Evolutionary conservation across 1,284 basidiomycete genomes (phyloP).

Genomic region (Sphagnurus paluster): DNA sequence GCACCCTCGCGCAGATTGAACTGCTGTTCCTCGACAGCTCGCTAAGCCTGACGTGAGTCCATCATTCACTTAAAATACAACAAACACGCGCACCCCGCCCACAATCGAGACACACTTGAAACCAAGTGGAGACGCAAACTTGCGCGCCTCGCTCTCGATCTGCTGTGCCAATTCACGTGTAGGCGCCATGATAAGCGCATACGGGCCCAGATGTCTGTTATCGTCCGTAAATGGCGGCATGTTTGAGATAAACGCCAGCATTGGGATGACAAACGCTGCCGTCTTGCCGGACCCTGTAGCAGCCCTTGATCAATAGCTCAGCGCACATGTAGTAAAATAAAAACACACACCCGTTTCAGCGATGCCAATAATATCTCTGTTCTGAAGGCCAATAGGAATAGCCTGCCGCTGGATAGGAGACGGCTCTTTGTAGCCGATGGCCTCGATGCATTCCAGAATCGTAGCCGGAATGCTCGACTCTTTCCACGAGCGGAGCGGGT

Average conservation of each 20-base stretch:
- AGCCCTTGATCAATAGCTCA: constrained; percentile 11
- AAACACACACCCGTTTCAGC: constrained; percentile 82
- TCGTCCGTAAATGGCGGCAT: constrained; percentile 88
- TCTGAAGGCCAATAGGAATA: constrained; percentile 95
- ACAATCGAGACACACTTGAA: constrained; percentile 96
- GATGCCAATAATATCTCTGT: constrained; percentile 96
- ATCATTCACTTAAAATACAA: not conserved
- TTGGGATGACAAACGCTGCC: constrained; percentile 98
- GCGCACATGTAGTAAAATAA: constrained; percentile 5
- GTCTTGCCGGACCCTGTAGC: constrained; percentile 93
- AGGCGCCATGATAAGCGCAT: constrained; percentile 91
- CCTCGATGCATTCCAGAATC: constrained; percentile 84
- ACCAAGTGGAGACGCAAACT: constrained; percentile 87
- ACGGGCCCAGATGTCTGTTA: constrained; percentile 91
- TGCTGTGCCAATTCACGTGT: constrained; percentile 98
- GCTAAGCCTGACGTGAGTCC: constrained; percentile 38
- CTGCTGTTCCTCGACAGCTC: constrained; percentile 94
- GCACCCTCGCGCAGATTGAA: constrained; percentile 94
- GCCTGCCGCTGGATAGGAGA: constrained; percentile 97
- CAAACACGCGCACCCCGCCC: constrained; percentile 74
- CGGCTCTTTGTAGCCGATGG: constrained; percentile 95
- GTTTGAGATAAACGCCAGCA: constrained; percentile 91
- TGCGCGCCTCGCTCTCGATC: constrained; percentile 90
- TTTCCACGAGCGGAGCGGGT: constrained; percentile 89
- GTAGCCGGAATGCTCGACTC: constrained; percentile 83